Evolutionary conservation across 208 protist genomes (phyloP), one percentile per base, ranked within the genome.

Genomic region (Leishmania major): DNA sequence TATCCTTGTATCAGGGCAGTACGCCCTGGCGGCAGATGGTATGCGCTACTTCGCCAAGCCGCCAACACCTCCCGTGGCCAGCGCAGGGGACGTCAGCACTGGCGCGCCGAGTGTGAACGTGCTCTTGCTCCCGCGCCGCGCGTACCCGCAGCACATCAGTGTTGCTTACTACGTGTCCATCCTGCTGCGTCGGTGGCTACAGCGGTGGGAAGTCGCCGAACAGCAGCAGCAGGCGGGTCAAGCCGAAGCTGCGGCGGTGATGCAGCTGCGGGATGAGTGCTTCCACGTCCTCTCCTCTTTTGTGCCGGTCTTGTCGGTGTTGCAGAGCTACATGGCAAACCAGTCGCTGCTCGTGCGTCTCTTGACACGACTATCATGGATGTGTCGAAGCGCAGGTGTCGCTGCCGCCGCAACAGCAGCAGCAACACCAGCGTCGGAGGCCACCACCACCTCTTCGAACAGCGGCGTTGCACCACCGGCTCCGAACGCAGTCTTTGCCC

Each of bases 81-180:
- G 19, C 7, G 45, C 62, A 43, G 6, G 35, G 25, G 70, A 75
- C 35, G 62, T 51, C 67, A 74, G 49, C 31, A 66, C 53, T 31
- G 78, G 47, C 15, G 10, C 43, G n/a, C 73, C 45, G 69, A 82
- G 78, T 51, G 60, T 93, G 15, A 90, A 94, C 80, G 93, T 96
- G n/a, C 89, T 92, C 53, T 86, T 94, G 59, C 82, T 90, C 0
- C 91, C 93, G 6, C 83, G 86, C 35, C 78, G 78, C 47, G 88
- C 87, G 2, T 85, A 93, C 37, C 81, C 87, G 74, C 66, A 69
- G n/a, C 3, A 75, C 43, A 81, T 92, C 37, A 89, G 83, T 45
- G 80, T 88, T 8, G 82, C 88, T n/a, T 73, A 72, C 31, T 92
- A 87, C 73, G 57, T 82, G 66, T 45, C 69, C 13, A 78, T 75